Conservation (phyloP, 768 basidiomycete species). For the Mycena latifolia region DNA sequence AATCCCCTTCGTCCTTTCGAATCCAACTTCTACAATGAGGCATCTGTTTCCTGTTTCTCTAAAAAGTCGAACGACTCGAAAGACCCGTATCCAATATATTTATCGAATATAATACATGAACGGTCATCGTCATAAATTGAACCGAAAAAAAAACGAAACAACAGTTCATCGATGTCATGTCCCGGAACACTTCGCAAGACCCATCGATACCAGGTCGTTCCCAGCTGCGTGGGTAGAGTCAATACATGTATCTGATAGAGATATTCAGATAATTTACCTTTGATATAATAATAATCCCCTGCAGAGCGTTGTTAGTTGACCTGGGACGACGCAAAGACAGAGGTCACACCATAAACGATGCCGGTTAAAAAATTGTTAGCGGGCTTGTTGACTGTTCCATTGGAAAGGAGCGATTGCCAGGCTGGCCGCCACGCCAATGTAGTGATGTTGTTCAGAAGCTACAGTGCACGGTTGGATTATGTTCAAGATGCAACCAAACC, state of each 20-base stretch:
- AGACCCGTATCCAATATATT: too few species aligned
- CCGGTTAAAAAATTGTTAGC: conserved; percentile 70
- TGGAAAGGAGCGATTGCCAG: conserved; percentile 75
- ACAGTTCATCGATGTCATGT: too few species aligned
- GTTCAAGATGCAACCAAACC: neutral
- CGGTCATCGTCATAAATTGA: too few species aligned
- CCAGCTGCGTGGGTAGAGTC: conserved; percentile 46
- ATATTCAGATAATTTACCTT: conserved; percentile 20
- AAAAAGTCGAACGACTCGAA: too few species aligned
- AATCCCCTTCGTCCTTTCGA: too few species aligned
- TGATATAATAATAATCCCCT: conserved; percentile 77
- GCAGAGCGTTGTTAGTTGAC: conserved; percentile 16
- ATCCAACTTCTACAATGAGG: too few species aligned
- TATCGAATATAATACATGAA: too few species aligned
- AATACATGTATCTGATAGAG: too few species aligned
- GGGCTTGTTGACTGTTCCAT: conserved; percentile 74
- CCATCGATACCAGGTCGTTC: conserved; percentile 44
- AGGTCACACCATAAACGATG: conserved; percentile 63
- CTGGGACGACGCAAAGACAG: neutral
- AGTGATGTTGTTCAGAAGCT: conserved; percentile 64
- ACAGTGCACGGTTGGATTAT: conserved; percentile 8
- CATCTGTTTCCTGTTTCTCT: too few species aligned
- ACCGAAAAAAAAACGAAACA: too few species aligned
- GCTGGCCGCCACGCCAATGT: conserved; percentile 66
- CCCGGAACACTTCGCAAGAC: conserved; percentile 23